Evolutionary conservation across 2,329 filamentous ascomycete species (phyloP).

Genomic region (Cladorrhinum sp.): DNA sequence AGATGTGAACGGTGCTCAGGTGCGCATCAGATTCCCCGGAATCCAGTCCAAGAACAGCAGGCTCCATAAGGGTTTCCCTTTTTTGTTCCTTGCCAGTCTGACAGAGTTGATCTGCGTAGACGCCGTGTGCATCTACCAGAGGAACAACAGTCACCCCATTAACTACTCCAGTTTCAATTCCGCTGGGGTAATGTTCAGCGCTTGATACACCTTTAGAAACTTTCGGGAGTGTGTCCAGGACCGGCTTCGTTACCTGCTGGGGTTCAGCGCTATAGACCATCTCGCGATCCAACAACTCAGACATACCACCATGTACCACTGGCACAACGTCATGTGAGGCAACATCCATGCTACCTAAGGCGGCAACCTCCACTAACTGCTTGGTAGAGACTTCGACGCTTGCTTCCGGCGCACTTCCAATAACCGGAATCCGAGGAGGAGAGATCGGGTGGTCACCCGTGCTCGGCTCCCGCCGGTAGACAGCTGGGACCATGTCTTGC

Average conservation of each 20-base stretch:
- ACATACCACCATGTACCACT: not conserved
- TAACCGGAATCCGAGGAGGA: not conserved
- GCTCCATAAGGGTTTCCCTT: too few species aligned
- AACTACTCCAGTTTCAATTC: too few species aligned
- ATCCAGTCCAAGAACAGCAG: too few species aligned
- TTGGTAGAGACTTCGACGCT: not conserved
- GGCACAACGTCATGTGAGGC: not conserved
- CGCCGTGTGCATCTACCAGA: too few species aligned
- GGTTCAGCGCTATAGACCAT: not conserved
- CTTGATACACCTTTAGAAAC: not conserved
- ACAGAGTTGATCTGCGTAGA: too few species aligned
- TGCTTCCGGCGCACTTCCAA: not conserved
- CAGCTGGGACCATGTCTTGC: conserved; percentile 16
- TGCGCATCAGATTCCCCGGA: too few species aligned
- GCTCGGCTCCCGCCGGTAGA: conserved; percentile 9
- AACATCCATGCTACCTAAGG: not conserved
- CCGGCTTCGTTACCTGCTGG: not conserved
- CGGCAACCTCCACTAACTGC: not conserved
- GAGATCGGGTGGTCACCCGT: not conserved
- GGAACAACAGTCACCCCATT: too few species aligned
- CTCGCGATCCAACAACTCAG: not conserved
- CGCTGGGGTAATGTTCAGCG: not conserved
- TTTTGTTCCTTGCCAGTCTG: too few species aligned
- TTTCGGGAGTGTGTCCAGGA: not conserved
- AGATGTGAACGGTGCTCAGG: too few species aligned